Evolutionary conservation across 768 basidiomycete species (phyloP).

Genomic region (Tulasnella sp.): DNA sequence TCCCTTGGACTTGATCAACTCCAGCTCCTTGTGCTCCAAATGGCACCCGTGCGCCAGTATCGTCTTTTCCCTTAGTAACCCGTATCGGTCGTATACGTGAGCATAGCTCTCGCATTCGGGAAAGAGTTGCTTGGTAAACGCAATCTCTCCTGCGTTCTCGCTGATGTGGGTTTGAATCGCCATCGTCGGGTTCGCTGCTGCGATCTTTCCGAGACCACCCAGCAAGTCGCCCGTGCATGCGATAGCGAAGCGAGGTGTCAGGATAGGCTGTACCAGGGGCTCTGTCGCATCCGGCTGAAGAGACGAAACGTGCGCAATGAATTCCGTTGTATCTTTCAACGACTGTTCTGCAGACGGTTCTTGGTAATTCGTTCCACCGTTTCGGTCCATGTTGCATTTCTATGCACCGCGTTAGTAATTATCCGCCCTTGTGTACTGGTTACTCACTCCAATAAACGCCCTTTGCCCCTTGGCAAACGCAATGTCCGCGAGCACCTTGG

Average conservation of each 20-base stretch:
- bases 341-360: constrained; percentile 51
- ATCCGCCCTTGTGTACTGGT: neutral
- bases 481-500: constrained; percentile 69
- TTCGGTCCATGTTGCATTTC: constrained; percentile 86
- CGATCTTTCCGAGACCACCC: constrained; percentile 45
- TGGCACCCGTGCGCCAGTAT: constrained; percentile 82
- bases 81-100: constrained; percentile 65
- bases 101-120: constrained; percentile 56
- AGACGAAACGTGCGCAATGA: constrained; percentile 58
- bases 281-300: constrained; percentile 29
- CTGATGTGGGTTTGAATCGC: constrained; percentile 88
- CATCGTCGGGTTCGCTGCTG: constrained; percentile 43
- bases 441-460: constrained; percentile 69
- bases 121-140: constrained; percentile 52
- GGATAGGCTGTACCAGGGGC: constrained; percentile 72
- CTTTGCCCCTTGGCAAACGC: constrained; percentile 60
- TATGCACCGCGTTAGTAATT: constrained; percentile 25
- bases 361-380: constrained; percentile 54
- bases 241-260: constrained; percentile 95
- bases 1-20: constrained; percentile 47
- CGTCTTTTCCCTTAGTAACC: constrained; percentile 65
- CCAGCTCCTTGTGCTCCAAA: constrained; percentile 58
- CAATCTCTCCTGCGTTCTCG: constrained; percentile 68
- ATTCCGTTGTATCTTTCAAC: constrained; percentile 43
- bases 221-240: constrained; percentile 70